Percentiles rank a stretch among this genome's conserved stretches.
Evolutionary conservation across 495 filamentous ascomycete species (phyloP).

Genomic region (Annulohypoxylon moriforme): DNA sequence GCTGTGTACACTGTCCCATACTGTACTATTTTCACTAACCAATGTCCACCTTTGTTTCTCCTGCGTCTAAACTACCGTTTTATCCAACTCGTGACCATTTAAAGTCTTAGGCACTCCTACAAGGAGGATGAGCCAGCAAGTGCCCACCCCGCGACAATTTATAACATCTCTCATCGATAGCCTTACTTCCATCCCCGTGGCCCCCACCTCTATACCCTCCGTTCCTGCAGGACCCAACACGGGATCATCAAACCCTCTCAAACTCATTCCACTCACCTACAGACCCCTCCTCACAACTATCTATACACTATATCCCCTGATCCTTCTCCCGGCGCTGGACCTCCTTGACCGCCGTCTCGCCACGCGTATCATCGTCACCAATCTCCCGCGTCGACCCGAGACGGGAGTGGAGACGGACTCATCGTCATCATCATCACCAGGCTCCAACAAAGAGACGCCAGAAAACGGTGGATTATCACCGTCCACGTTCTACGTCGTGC

Average conservation of each 20-base stretch:
- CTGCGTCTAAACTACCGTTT: neutral
- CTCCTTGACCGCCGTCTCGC: constrained; percentile 81
- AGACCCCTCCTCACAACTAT: constrained; percentile 67
- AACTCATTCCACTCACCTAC: constrained; percentile 50
- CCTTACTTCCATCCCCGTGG: constrained; percentile 54
- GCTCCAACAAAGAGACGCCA: neutral
- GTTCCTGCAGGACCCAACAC: neutral
- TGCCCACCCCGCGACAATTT: constrained; percentile 56
- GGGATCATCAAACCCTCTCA: constrained; percentile 52
- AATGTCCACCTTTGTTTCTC: neutral
- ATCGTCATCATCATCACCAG: neutral
- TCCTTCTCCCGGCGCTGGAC: constrained; percentile 80
- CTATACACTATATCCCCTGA: constrained; percentile 70
- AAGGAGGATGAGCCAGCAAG: constrained; percentile 23
- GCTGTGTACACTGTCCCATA: constrained; percentile 11
- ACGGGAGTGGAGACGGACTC: constrained; percentile 21
- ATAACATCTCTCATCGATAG: constrained; percentile 59
- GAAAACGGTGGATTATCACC: neutral
- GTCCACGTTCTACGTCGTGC: constrained; percentile 52
- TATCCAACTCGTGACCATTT: neutral
- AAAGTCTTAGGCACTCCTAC: neutral
- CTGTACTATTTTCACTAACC: constrained; percentile 7
- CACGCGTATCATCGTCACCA: constrained; percentile 50
- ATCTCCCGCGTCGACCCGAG: constrained; percentile 33
- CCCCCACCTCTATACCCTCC: constrained; percentile 5